Conservation (phyloP, 768 basidiomycete genomes). For the Dentipellis fragilis region DNA sequence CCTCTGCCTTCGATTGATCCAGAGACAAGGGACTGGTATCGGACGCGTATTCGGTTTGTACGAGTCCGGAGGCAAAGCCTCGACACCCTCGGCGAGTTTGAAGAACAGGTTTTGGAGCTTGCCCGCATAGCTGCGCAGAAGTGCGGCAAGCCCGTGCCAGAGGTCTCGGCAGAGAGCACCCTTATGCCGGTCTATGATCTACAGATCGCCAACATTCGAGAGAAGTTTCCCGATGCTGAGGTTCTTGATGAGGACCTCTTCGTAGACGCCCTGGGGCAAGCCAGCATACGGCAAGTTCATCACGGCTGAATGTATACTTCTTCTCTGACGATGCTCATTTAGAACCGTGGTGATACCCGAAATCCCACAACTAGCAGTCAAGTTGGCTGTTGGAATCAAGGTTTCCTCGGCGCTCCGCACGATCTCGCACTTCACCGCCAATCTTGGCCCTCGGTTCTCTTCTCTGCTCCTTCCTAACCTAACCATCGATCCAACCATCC, state of each 20-base stretch:
- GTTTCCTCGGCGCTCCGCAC: conserved; percentile 50
- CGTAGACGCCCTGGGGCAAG: conserved; percentile 36
- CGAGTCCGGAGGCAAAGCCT: conserved; percentile 29
- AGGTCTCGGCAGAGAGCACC: conserved; percentile 20
- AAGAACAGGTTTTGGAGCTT: conserved; percentile 23
- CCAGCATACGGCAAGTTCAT: conserved; percentile 38
- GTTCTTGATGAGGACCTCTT: conserved; percentile 32
- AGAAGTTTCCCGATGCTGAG: conserved; percentile 33
- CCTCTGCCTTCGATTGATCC: conserved; percentile 7
- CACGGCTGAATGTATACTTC: not conserved
- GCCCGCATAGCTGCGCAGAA: conserved; percentile 23
- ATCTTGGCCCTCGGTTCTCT: conserved; percentile 49
- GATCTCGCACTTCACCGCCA: conserved; percentile 48
- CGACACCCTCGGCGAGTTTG: conserved; percentile 34
- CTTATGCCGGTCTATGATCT: conserved; percentile 46
- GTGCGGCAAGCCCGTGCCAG: conserved; percentile 19
- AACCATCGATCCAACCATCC: conserved; percentile 29
- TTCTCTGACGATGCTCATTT: not conserved
- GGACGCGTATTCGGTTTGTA: conserved; percentile 39
- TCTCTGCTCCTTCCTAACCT: conserved; percentile 38
- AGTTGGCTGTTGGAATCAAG: conserved; percentile 44
- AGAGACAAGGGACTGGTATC: conserved; percentile 35
- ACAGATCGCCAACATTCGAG: conserved; percentile 34
- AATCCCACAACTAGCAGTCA: conserved; percentile 35
- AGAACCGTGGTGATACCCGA: conserved; percentile 39